Base-by-base conservation (phyloP, 2,329 filamentous ascomycete species). In the Albophoma yamanashiensis region DNA sequence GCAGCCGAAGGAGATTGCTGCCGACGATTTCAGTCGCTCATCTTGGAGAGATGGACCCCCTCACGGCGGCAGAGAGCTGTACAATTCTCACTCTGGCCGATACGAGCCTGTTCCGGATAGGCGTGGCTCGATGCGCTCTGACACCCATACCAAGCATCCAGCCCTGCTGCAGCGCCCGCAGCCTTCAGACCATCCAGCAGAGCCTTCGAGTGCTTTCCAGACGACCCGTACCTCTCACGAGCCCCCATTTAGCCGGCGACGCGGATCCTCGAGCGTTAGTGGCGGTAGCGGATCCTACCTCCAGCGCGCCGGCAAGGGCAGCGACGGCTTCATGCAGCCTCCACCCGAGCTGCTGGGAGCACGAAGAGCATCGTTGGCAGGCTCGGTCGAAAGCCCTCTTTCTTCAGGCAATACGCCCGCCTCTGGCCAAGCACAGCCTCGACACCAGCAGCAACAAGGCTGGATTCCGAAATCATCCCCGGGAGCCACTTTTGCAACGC, bases 71-170 rank as follows among this genome's bases (percentile, higher is more conserved):
- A 82, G 89, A 60, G 92, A 97, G 72, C 79, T 97, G 0, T 97
- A 87, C 76, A 97, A 97, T 71, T 96, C 93, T n/a, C 89, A 95
- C 59, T 96, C 91, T 59, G 93, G 93, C 22, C 88, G 91, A 57
- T 96, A 96, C 67, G 93, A 97, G 70, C 92, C 92, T 20, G 93
- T 92, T 4, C 79, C 83, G 58, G 91, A 96, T 63, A 87, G 92
- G 43, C 85, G 91, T 64, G 85, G 84, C 22, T 85, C 88, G 38
- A 77, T 83, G 64, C 84, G 89, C 58, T 83, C 85, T 59, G 89
- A 94, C 58, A 75, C 79, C 59, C 81, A 83, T 62, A 80, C 84
- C 60, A 85, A 89, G 56, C 88, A 93, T 64, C 89, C 91, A 31
- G 83, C 91, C 17, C 76, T 97, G 11, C 75, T 97, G 55, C 92